A percentile compares a stretch with the other conserved stretches of the same genome.
Conservation (phyloP, 129 eudicot genomes). For the sunflower (Helianthus annuus) region DNA sequence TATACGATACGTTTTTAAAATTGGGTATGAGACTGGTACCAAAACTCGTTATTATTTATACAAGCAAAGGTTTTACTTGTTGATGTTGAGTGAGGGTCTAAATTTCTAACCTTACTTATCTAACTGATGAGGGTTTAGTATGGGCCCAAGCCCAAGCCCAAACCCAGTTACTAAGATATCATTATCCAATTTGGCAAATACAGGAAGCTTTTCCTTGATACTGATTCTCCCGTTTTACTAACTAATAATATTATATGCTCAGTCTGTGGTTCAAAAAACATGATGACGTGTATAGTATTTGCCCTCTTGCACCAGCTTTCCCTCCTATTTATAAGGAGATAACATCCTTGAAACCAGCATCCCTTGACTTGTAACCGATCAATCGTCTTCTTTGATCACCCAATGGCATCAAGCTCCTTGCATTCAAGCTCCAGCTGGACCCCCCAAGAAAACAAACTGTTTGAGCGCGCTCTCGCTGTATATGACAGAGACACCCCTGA, state of each 20-base stretch:
- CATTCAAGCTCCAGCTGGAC: slow-evolving; percentile 57
- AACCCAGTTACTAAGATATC: too few relatives aligned
- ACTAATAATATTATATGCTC: slow-evolving; percentile 19
- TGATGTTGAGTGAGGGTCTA: too few relatives aligned
- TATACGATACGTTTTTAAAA: too few relatives aligned
- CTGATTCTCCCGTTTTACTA: slow-evolving; percentile 28
- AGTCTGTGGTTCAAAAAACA: slow-evolving; percentile 35
- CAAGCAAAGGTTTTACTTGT: too few relatives aligned
- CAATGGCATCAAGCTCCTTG: slow-evolving; percentile 54
- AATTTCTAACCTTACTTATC: too few relatives aligned
- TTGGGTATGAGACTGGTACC: too few relatives aligned
- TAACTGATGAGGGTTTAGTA: too few relatives aligned
- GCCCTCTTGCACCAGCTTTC: slow-evolving; percentile 41
- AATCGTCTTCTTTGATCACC: too few relatives aligned
- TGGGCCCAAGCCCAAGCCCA: too few relatives aligned
- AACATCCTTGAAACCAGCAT: slow-evolving; percentile 47
- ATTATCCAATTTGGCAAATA: too few relatives aligned
- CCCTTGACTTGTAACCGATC: neutral
- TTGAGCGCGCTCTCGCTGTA: slow-evolving; percentile 61
- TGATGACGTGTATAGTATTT: slow-evolving; percentile 34
- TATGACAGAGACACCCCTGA: slow-evolving; percentile 66
- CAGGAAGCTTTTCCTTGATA: slow-evolving; percentile 14
- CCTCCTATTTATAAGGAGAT: slow-evolving; percentile 46
- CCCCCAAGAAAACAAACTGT: slow-evolving; percentile 54
- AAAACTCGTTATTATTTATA: too few relatives aligned